Percentiles rank a stretch among this genome's conserved stretches.
Evolutionary conservation across 1,284 basidiomycete species (phyloP).

Genomic region (Trichosporon sp.): DNA sequence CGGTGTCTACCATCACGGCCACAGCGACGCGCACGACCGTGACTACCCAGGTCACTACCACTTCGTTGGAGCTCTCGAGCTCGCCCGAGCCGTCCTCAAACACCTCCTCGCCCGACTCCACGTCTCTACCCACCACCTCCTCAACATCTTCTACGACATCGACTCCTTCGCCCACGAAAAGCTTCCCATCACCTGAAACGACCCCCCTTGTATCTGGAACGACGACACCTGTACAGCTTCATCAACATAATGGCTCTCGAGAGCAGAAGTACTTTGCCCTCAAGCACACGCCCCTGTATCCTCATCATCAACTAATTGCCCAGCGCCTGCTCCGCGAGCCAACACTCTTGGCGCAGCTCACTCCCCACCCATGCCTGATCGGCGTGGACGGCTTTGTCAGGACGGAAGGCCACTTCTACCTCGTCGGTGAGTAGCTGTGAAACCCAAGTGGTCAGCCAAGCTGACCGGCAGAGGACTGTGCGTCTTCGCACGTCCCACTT

Average conservation of each 20-base stretch:
- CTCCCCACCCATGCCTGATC: conserved; percentile 55
- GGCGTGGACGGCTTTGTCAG: conserved; percentile 54
- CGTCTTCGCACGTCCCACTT: conserved; percentile 28
- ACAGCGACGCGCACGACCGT: neutral
- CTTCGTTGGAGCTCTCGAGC: neutral
- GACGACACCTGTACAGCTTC: neutral
- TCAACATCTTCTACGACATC: neutral
- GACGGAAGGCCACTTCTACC: conserved; percentile 55
- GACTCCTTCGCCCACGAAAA: neutral
- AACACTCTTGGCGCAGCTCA: conserved; percentile 53
- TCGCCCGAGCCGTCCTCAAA: neutral
- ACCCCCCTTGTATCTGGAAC: neutral
- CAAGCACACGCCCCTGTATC: conserved; percentile 56
- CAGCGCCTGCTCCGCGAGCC: conserved; percentile 55
- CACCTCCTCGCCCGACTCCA: neutral
- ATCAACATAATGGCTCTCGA: neutral
- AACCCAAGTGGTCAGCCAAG: neutral
- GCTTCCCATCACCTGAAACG: neutral
- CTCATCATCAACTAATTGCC: conserved; percentile 56
- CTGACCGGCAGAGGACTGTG: conserved; percentile 31
- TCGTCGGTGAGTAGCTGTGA: conserved; percentile 48
- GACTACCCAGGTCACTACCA: neutral
- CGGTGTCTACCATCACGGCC: neutral
- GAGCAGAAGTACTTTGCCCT: conserved; percentile 48
- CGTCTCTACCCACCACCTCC: neutral